Conservation (phyloP, 768 basidiomycete species). For the Lactifluus rugatus region DNA sequence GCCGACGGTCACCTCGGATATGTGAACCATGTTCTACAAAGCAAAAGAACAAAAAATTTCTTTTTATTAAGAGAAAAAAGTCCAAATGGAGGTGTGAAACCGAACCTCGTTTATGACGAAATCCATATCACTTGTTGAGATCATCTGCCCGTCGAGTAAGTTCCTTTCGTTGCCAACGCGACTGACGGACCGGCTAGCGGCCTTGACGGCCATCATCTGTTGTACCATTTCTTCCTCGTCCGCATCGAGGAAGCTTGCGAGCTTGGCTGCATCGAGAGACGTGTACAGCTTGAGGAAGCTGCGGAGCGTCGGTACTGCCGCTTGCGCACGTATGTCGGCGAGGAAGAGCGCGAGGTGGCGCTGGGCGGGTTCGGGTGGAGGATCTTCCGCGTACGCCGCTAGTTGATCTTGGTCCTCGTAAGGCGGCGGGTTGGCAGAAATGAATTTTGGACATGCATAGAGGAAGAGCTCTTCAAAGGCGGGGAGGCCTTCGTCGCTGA, state of each 20-base stretch:
- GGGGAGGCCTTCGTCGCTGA: slow-evolving; percentile 59
- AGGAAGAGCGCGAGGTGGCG: slow-evolving; percentile 83
- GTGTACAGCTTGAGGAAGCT: slow-evolving; percentile 95
- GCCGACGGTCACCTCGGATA: slow-evolving; percentile 89
- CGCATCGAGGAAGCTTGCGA: slow-evolving; percentile 83
- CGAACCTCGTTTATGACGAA: slow-evolving; percentile 87
- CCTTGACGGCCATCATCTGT: slow-evolving; percentile 96
- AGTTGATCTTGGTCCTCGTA: slow-evolving; percentile 73
- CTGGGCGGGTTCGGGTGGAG: slow-evolving; percentile 60
- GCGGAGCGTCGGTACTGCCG: slow-evolving; percentile 74
- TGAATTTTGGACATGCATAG: slow-evolving; percentile 94
- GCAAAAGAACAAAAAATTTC: too few species aligned
- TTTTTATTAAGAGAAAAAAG: background rate
- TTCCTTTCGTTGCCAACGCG: slow-evolving; percentile 40
- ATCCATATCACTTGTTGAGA: slow-evolving; percentile 88
- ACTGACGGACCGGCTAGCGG: slow-evolving; percentile 68
- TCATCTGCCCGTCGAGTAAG: slow-evolving; percentile 76
- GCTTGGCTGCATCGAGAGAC: slow-evolving; percentile 81
- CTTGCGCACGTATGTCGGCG: slow-evolving; percentile 63
- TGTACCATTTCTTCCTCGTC: slow-evolving; percentile 93
- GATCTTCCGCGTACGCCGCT: slow-evolving; percentile 30
- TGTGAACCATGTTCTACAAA: slow-evolving; percentile 92
- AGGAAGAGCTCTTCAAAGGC: slow-evolving; percentile 91
- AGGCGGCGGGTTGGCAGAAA: slow-evolving; percentile 87
- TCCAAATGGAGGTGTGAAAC: background rate